These are phyloP conservation scores for Prunus mira DNA, from an alignment of 306 rosid genomes.

Conservation along the genomic window DNA sequence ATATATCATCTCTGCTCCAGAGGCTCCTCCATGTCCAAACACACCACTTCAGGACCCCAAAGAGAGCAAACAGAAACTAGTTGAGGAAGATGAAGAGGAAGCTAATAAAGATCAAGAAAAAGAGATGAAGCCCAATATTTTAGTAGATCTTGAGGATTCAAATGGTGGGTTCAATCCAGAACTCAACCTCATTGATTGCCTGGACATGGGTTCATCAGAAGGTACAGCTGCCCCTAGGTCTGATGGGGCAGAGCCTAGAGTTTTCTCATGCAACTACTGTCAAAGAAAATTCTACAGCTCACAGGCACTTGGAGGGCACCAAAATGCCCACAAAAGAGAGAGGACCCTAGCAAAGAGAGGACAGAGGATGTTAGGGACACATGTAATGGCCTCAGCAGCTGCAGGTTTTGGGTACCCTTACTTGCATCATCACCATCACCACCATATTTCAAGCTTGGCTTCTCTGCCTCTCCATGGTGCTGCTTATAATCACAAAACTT, in stretches of 20 bases:
- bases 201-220: constrained; percentile 36
- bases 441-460: constrained; percentile 32
- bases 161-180: constrained; percentile 19
- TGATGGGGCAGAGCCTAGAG: constrained; percentile 35
- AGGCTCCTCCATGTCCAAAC: constrained; percentile 48
- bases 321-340: constrained; percentile 86
- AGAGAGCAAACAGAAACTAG: constrained; percentile 30
- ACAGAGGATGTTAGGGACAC: constrained; percentile 42
- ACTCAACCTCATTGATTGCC: constrained; percentile 49
- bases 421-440: constrained; percentile 23
- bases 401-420: constrained; percentile 46
- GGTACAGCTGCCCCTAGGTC: not conserved
- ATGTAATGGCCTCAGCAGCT: constrained; percentile 36
- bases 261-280: constrained; percentile 74
- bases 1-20: constrained; percentile 15
- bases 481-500: constrained; percentile 22
- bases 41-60: constrained; percentile 49
- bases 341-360: constrained; percentile 68
- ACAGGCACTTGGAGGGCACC: constrained; percentile 90
- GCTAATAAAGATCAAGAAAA: constrained; percentile 14
- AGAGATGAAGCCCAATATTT: constrained; percentile 13
- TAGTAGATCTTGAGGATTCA: constrained; percentile 40
- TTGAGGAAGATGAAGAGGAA: constrained; percentile 37
- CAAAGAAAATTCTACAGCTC: constrained; percentile 74
- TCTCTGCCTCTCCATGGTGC: constrained; percentile 52